phyloP scores from a whole-genome alignment of 2,329 filamentous ascomycete genomes.

The Nemania diffusa region DNA sequence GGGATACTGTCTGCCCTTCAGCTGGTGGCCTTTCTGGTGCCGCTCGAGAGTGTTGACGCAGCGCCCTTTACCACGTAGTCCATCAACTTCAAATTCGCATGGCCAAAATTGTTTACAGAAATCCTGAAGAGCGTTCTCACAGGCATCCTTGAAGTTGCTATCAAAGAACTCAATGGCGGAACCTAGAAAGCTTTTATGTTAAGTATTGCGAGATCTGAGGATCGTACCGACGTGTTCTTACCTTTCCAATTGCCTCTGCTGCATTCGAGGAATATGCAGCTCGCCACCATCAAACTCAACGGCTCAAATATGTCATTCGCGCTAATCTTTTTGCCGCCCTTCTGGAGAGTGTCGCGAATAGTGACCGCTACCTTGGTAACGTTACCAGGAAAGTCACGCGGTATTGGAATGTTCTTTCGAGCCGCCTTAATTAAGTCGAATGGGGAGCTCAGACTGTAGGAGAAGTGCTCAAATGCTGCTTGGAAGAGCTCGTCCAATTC shows the following conservation, averaged over 20 bases:
- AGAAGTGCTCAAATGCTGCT: constrained; percentile 62
- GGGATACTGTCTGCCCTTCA: constrained; percentile 55
- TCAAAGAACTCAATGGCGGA: neutral
- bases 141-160: neutral
- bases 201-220: neutral
- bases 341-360: constrained; percentile 10
- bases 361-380: constrained; percentile 57
- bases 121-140: constrained; percentile 48
- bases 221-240: neutral
- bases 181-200: neutral
- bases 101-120: constrained; percentile 59
- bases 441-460: constrained; percentile 55
- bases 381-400: constrained; percentile 60
- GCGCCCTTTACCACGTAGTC: constrained; percentile 16
- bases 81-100: constrained; percentile 52
- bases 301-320: constrained; percentile 52
- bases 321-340: neutral
- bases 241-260: constrained; percentile 34
- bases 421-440: constrained; percentile 63
- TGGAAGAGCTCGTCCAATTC: constrained; percentile 60
- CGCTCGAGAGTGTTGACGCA: constrained; percentile 54
- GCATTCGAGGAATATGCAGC: constrained; percentile 61
- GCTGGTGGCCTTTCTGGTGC: constrained; percentile 58
- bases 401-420: constrained; percentile 57
- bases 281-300: constrained; percentile 60